A percentile compares a stretch with the other conserved stretches of the same genome.
Evolutionary conservation across 2,329 filamentous ascomycete genomes (phyloP).

Genomic region (Fusarium lyarnte): DNA sequence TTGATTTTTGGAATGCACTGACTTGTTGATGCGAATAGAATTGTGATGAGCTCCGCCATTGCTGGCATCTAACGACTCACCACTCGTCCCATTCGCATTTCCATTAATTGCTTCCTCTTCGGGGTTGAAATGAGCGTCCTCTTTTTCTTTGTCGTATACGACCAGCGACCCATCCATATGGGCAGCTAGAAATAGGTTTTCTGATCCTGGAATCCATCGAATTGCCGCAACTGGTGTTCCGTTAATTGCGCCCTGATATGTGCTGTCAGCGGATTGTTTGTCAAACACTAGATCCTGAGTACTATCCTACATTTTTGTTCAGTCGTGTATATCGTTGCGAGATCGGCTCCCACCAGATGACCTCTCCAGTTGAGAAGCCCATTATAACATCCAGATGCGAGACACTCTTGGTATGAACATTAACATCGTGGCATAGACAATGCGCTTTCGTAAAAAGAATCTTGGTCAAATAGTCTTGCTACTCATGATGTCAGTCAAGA

Average conservation of each 20-base stretch:
- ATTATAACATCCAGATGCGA: constrained; percentile 91
- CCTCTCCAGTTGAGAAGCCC: constrained; percentile 95
- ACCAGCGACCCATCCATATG: constrained; percentile 92
- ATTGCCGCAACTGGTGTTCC: constrained; percentile 86
- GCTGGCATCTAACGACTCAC: constrained; percentile 49
- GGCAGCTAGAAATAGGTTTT: constrained; percentile 90
- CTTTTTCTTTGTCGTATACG: constrained; percentile 97
- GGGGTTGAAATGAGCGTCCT: constrained; percentile 80
- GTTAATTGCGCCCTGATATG: constrained; percentile 81
- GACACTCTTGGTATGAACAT: constrained; percentile 79
- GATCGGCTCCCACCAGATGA: constrained; percentile 98
- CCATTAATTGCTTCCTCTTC: constrained; percentile 70
- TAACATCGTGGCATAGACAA: constrained; percentile 93
- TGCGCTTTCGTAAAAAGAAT: constrained; percentile 97
- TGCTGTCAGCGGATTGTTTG: constrained; percentile 12
- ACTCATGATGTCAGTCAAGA: constrained; percentile 42
- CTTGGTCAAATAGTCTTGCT: constrained; percentile 92
- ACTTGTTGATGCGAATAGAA: constrained; percentile 82
- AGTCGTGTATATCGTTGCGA: constrained; percentile 94
- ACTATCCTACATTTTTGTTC: constrained; percentile 83
- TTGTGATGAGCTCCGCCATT: constrained; percentile 50
- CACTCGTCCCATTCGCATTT: constrained; percentile 52
- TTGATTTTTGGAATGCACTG: constrained; percentile 91
- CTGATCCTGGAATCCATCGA: constrained; percentile 92
- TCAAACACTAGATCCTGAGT: background rate